phyloP scores from a whole-genome alignment of 345 rosid genomes.

The Citrus sp. region DNA sequence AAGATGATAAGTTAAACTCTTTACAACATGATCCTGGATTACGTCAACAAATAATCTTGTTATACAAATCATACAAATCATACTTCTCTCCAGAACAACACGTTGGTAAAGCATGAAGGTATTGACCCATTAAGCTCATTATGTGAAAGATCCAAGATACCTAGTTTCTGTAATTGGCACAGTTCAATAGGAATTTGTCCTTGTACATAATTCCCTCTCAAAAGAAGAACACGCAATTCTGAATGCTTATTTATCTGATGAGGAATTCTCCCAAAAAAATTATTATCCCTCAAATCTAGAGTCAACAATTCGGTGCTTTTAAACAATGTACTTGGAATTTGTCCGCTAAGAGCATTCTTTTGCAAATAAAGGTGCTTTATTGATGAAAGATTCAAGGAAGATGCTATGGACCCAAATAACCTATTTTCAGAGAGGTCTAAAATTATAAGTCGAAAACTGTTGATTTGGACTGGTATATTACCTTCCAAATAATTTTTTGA shows the following conservation, averaged over 20 bases:
- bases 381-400: not conserved
- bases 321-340: not conserved
- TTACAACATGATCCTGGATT: too few species aligned
- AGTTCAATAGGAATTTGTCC: not conserved
- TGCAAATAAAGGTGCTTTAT: not conserved
- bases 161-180: not conserved
- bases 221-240: not conserved
- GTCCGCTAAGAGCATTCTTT: not conserved
- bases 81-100: not conserved
- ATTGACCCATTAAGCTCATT: not conserved
- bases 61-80: too few species aligned
- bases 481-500: not conserved
- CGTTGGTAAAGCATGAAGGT: not conserved
- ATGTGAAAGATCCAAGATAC: slow-evolving; percentile 1
- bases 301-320: not conserved
- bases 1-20: too few species aligned
- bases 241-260: not conserved
- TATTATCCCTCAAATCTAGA: not conserved
- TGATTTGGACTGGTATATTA: not conserved
- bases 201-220: not conserved
- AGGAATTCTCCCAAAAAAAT: not conserved
- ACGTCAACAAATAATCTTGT: too few species aligned
- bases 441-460: rapidly evolving
- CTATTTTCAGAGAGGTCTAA: not conserved
- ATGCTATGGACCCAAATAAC: not conserved